Evolutionary conservation across 169 alveolate genomes (phyloP).

Genomic region (Plasmodium malariae): DNA sequence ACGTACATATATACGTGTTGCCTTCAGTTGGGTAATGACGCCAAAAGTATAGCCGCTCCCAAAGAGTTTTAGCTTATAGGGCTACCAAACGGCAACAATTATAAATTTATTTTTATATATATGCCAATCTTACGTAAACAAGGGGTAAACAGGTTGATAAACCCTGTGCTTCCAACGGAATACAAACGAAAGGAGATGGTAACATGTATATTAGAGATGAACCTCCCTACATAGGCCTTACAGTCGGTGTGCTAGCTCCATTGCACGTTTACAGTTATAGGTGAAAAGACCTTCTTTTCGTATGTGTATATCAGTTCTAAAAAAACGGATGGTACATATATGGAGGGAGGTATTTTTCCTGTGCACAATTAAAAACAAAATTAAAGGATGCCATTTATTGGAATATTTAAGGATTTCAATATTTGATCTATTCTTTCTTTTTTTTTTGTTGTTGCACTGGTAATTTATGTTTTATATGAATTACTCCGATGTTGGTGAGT

Average conservation of each 20-base stretch:
- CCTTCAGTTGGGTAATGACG: too few species aligned
- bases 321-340: too few species aligned
- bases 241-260: constrained; percentile 93
- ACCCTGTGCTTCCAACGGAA: constrained; percentile 88
- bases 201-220: constrained; percentile 81
- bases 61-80: too few species aligned
- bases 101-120: constrained; percentile 40
- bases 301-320: too few species aligned
- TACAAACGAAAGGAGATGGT: constrained; percentile 85
- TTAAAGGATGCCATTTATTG: constrained; percentile 10
- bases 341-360: constrained; percentile 89
- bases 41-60: too few species aligned
- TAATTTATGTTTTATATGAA: too few species aligned
- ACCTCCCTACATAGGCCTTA: constrained; percentile 91
- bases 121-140: too few species aligned
- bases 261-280: constrained; percentile 89
- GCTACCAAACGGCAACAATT: constrained; percentile 61
- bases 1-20: too few species aligned
- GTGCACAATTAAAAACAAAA: not conserved
- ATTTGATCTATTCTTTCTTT: too few species aligned
- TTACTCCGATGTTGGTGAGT: too few species aligned
- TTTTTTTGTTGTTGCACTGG: too few species aligned
- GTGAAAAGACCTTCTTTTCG: constrained; percentile 91
- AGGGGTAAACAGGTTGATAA: constrained; percentile 92
- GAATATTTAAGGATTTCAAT: too few species aligned